phyloP scores from a whole-genome alignment of 371 early-diverging fungal genomes.

The Rhizopus sp. region DNA sequence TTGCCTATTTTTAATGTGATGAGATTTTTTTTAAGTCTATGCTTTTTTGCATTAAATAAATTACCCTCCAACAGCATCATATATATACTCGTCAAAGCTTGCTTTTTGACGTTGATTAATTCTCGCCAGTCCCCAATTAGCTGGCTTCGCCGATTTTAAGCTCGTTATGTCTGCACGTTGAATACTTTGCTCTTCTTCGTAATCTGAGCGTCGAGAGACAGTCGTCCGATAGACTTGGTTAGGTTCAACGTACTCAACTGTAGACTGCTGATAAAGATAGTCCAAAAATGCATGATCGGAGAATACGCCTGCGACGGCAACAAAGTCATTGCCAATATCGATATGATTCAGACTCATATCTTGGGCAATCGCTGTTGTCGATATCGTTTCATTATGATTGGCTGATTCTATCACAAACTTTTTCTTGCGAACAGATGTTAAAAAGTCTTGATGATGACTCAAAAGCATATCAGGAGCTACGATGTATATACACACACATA shows the following conservation, averaged over 20 bases:
- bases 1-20: conserved; percentile 21
- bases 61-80: conserved; percentile 54
- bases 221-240: conserved; percentile 42
- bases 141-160: conserved; percentile 24
- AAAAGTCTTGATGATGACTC: conserved; percentile 18
- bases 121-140: conserved; percentile 65
- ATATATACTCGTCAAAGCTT: conserved; percentile 39
- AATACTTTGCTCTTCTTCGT: background rate
- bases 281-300: conserved; percentile 32
- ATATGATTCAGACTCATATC: conserved; percentile 20
- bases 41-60: background rate
- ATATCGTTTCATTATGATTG: conserved; percentile 1
- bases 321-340: conserved; percentile 16
- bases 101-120: conserved; percentile 46
- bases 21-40: background rate
- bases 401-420: background rate
- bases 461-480: conserved; percentile 14
- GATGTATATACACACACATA: background rate
- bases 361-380: conserved; percentile 5
- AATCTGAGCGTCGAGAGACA: background rate
- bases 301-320: conserved; percentile 24
- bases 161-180: background rate
- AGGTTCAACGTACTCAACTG: conserved; percentile 56
- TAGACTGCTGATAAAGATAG: conserved; percentile 27
- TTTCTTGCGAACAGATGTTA: conserved; percentile 13